A percentile compares a stretch with the other conserved stretches of the same genome.
These are phyloP conservation scores for Perilla frutescens DNA, from an alignment of 257 asterid genomes.

Conservation along the genomic window DNA sequence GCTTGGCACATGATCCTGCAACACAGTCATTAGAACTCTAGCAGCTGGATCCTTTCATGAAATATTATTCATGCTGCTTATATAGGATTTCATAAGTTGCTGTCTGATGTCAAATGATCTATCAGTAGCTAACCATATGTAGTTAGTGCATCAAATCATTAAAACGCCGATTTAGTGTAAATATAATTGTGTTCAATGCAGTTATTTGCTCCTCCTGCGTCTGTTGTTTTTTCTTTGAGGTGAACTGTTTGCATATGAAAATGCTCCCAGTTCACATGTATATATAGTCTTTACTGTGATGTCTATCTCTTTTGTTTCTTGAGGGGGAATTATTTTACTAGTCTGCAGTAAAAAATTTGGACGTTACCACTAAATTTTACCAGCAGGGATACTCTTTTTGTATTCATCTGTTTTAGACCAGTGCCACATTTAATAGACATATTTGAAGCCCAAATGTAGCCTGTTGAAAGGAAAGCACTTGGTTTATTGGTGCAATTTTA, in stretches of 20 bases:
- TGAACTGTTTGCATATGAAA: neutral
- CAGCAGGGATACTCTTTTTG: too few relatives aligned
- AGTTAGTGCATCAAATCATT: slow-evolving; percentile 45
- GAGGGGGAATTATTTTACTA: too few relatives aligned
- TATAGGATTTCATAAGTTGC: slow-evolving; percentile 31
- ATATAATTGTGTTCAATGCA: slow-evolving; percentile 25
- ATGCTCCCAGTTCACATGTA: neutral
- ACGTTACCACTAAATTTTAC: too few relatives aligned
- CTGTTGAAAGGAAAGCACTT: too few relatives aligned
- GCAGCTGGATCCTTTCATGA: slow-evolving; percentile 29
- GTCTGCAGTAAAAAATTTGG: too few relatives aligned
- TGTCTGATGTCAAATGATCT: slow-evolving; percentile 30
- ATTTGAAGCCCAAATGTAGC: too few relatives aligned
- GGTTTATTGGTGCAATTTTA: too few relatives aligned
- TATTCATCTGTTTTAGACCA: too few relatives aligned
- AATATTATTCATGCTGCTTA: slow-evolving; percentile 7
- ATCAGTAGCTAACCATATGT: slow-evolving; percentile 26
- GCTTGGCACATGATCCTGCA: slow-evolving; percentile 17
- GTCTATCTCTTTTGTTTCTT: too few relatives aligned
- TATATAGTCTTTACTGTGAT: too few relatives aligned
- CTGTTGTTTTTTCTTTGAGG: slow-evolving; percentile 25
- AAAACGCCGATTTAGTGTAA: slow-evolving; percentile 40
- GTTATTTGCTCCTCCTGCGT: slow-evolving; percentile 5
- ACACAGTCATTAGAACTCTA: slow-evolving; percentile 5
- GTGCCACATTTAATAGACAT: too few relatives aligned